phyloP scores from a whole-genome alignment of 306 rosid genomes.

The Quercus mongolica region DNA sequence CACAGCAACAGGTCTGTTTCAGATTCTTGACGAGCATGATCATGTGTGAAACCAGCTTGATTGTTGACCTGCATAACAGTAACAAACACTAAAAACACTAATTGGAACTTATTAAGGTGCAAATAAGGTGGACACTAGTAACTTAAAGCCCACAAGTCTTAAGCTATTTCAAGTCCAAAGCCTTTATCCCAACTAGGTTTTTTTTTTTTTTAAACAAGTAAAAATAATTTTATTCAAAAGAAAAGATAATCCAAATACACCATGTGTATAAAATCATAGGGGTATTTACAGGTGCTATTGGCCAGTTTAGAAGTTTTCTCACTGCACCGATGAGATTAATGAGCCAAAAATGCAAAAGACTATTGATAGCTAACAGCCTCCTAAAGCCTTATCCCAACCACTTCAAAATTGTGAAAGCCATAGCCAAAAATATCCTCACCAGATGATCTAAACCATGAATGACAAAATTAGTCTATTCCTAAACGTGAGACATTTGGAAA shows the following conservation, averaged over 20 bases:
- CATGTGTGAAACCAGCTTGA: constrained; percentile 37
- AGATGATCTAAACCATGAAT: neutral
- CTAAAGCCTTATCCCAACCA: neutral
- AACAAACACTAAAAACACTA: neutral
- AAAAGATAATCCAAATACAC: too few relatives aligned
- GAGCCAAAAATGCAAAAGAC: too few relatives aligned
- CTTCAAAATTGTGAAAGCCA: neutral
- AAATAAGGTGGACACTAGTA: neutral
- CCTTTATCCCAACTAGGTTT: too few relatives aligned
- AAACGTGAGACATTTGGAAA: neutral
- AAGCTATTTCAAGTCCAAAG: constrained; percentile 12
- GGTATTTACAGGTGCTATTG: too few relatives aligned
- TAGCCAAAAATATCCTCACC: neutral
- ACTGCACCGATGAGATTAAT: too few relatives aligned
- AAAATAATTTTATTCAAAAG: too few relatives aligned
- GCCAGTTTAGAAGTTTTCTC: too few relatives aligned
- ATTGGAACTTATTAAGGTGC: neutral
- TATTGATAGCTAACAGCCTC: too few relatives aligned
- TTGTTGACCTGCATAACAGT: constrained; percentile 39
- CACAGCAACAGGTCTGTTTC: constrained; percentile 35
- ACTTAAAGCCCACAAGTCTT: constrained; percentile 8
- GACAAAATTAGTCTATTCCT: neutral
- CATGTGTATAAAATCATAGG: too few relatives aligned
- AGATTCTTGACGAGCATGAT: constrained; percentile 36
- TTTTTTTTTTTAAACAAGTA: too few relatives aligned